Evolutionary conservation across 2,329 filamentous ascomycete genomes (phyloP).

Genomic region (Colletotrichum euphorbiae): DNA sequence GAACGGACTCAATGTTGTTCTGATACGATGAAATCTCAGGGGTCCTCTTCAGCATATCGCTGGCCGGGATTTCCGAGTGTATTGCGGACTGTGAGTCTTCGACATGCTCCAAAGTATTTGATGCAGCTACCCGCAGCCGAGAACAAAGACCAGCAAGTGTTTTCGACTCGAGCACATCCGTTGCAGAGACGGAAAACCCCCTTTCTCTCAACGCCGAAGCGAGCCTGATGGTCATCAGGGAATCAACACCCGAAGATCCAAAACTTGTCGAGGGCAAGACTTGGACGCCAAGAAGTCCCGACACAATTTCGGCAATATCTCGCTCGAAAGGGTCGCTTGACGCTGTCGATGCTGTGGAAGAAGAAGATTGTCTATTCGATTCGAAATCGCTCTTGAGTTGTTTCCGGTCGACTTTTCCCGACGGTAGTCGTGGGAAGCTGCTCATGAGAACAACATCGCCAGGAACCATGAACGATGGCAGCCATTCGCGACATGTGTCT

Average conservation of each 20-base stretch:
- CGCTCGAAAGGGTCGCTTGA: constrained; percentile 38
- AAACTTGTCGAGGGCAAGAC: constrained; percentile 57
- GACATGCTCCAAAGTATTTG: not conserved
- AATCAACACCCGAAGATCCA: constrained; percentile 72
- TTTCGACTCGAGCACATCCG: constrained; percentile 70
- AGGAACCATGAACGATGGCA: constrained; percentile 87
- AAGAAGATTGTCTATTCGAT: not conserved
- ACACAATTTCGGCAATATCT: constrained; percentile 55
- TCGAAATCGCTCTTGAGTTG: constrained; percentile 56
- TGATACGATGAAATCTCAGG: not conserved
- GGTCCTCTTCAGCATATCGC: not conserved
- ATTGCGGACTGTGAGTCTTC: not conserved
- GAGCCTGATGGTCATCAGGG: constrained; percentile 61
- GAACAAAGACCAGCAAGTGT: constrained; percentile 42
- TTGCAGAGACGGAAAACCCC: constrained; percentile 67
- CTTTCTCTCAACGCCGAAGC: constrained; percentile 71
- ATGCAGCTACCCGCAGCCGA: constrained; percentile 20
- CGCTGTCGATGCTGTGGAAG: not conserved
- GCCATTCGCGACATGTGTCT: constrained; percentile 75
- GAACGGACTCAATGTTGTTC: constrained; percentile 53
- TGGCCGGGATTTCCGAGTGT: constrained; percentile 3
- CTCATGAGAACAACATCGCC: constrained; percentile 74
- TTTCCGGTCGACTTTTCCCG: constrained; percentile 85
- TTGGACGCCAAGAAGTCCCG: constrained; percentile 53
- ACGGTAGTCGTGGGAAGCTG: constrained; percentile 79